Evolutionary conservation across 73 alveolate genomes (phyloP).

Genomic region (Halteria grandinella): DNA sequence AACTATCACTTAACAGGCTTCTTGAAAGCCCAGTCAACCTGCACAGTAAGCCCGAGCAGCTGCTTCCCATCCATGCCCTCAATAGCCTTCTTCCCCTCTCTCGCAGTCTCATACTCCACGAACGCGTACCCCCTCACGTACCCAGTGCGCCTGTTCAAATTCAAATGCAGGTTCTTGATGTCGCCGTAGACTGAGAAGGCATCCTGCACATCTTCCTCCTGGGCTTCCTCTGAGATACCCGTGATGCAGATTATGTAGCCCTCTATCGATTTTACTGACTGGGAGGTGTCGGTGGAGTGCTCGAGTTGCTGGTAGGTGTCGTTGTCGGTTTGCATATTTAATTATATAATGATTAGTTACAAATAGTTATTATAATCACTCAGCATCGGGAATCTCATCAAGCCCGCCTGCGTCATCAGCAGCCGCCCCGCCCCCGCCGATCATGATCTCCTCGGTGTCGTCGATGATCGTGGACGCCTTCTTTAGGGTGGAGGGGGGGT

Average conservation of each 20-base stretch:
- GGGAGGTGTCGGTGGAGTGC: constrained; percentile 1
- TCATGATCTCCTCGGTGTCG: background rate
- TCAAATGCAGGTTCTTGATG: constrained; percentile 82
- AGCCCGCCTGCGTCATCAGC: background rate
- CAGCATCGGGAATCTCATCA: constrained; percentile 5
- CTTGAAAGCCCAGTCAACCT: constrained; percentile 90
- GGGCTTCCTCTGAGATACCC: constrained; percentile 87
- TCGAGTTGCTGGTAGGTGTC: constrained; percentile 21
- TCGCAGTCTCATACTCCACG: constrained; percentile 73
- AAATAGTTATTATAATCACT: background rate
- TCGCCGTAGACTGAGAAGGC: constrained; percentile 83
- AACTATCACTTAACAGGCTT: background rate
- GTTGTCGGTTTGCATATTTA: constrained; percentile 29
- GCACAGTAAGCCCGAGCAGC: constrained; percentile 63
- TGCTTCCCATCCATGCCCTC: constrained; percentile 69
- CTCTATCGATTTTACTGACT: constrained; percentile 67
- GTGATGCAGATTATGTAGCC: constrained; percentile 81
- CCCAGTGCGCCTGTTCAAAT: constrained; percentile 87
- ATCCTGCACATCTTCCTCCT: constrained; percentile 86
- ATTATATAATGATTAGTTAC: background rate
- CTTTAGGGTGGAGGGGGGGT: no score
- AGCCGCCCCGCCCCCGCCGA: background rate
- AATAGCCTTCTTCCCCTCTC: constrained; percentile 81
- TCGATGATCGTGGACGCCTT: no score
- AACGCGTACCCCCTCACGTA: constrained; percentile 89